These are phyloP conservation scores for Moniliella sp. DNA, from an alignment of 1,284 basidiomycete genomes.

Conservation along the genomic window DNA sequence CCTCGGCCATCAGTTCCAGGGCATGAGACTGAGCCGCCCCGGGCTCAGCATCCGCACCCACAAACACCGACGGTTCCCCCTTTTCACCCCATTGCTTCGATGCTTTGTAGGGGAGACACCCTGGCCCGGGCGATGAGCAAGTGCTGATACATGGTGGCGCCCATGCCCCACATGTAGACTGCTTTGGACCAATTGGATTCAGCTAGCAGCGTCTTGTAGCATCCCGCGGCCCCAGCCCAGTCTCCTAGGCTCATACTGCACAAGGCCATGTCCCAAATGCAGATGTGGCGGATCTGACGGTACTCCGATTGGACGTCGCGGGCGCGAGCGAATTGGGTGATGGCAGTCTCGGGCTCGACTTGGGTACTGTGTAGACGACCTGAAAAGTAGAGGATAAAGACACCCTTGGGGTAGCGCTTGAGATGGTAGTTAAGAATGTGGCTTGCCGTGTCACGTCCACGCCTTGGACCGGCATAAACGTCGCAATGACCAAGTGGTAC, in stretches of 20 bases:
- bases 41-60: no score
- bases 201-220: slow-evolving; percentile 16
- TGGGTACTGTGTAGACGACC: slow-evolving; percentile 32
- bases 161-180: slow-evolving; percentile 27
- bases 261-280: slow-evolving; percentile 28
- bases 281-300: slow-evolving; percentile 31
- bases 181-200: slow-evolving; percentile 33
- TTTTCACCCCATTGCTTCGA: no score
- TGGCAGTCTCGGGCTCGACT: slow-evolving; percentile 16
- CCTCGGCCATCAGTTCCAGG: slow-evolving; percentile 10
- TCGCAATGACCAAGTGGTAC: slow-evolving; percentile 28
- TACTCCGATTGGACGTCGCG: slow-evolving; percentile 29
- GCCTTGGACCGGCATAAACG: slow-evolving; percentile 28
- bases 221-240: slow-evolving; percentile 16
- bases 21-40: no score
- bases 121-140: slow-evolving; percentile 3
- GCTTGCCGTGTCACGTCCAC: slow-evolving; percentile 29
- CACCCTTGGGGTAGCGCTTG: slow-evolving; percentile 22
- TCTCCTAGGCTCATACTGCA: slow-evolving; percentile 24
- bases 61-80: no score
- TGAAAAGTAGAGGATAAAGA: slow-evolving; percentile 33
- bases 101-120: no score
- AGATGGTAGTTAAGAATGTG: slow-evolving; percentile 30
- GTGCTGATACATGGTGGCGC: slow-evolving; percentile 5
- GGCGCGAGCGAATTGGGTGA: slow-evolving; percentile 19